Evolutionary conservation across 2,329 filamentous ascomycete species (phyloP).

Genomic region (Malbranchea zuffiana): DNA sequence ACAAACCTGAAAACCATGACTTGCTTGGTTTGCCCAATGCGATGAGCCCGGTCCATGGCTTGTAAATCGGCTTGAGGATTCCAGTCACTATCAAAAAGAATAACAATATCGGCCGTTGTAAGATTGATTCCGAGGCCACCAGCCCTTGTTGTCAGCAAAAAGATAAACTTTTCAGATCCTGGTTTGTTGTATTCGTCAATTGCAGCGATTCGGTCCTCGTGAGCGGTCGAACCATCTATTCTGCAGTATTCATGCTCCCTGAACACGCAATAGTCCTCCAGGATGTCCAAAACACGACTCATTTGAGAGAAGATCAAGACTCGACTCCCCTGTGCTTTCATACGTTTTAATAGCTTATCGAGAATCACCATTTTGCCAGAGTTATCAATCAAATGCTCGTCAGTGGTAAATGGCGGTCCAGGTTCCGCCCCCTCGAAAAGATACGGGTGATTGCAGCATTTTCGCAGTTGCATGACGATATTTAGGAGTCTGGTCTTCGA

Average conservation of each 20-base stretch:
- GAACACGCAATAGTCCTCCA: constrained; percentile 98
- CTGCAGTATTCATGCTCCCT: constrained; percentile 90
- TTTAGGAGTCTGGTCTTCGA: constrained; percentile 95
- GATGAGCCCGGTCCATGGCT: constrained; percentile 96
- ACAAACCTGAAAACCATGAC: constrained; percentile 94
- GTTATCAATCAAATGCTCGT: constrained; percentile 89
- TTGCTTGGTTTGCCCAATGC: constrained; percentile 97
- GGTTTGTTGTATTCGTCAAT: constrained; percentile 98
- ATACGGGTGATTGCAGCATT: constrained; percentile 98
- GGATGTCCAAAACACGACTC: constrained; percentile 90
- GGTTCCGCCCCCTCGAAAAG: constrained; percentile 96
- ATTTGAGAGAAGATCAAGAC: constrained; percentile 99
- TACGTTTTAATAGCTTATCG: constrained; percentile 75
- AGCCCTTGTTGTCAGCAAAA: constrained; percentile 86
- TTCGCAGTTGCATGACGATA: constrained; percentile 98
- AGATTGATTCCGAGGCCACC: constrained; percentile 95
- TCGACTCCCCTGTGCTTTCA: constrained; percentile 77
- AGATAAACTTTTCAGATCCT: constrained; percentile 90
- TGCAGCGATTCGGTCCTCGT: constrained; percentile 92
- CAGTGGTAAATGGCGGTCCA: constrained; percentile 92
- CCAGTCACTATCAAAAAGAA: constrained; percentile 97
- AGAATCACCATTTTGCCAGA: constrained; percentile 96
- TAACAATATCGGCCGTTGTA: constrained; percentile 87
- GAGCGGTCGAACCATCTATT: constrained; percentile 91
- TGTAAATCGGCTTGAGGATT: constrained; percentile 97